Conservation (phyloP, 257 asterid genomes). For the Henckelia pumila region DNA sequence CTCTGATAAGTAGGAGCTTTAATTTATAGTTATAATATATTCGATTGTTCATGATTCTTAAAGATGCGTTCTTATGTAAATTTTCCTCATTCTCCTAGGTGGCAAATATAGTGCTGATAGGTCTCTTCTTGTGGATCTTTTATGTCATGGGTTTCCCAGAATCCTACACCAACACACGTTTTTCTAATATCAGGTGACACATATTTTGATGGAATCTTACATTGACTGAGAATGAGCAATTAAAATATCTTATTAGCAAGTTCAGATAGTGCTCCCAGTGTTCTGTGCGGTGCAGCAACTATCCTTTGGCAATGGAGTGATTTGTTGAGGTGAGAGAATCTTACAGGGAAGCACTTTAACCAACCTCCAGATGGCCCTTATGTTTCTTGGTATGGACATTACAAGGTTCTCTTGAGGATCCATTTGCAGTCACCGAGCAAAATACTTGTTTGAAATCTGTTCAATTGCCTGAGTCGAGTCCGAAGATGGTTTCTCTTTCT, state of each 20-base stretch:
- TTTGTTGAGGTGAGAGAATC: constrained; percentile 69
- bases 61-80: background rate
- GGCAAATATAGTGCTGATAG: constrained; percentile 93
- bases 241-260: constrained; percentile 84
- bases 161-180: constrained; percentile 97
- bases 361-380: constrained; percentile 95
- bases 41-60: background rate
- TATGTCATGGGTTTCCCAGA: constrained; percentile 87
- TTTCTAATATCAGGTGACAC: constrained; percentile 81
- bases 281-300: constrained; percentile 87
- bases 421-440: constrained; percentile 54
- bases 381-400: constrained; percentile 87
- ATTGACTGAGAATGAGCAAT: constrained; percentile 82
- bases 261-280: constrained; percentile 55
- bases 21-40: background rate
- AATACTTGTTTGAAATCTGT: constrained; percentile 33
- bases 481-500: no score
- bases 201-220: constrained; percentile 77
- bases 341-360: constrained; percentile 73
- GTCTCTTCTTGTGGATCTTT: constrained; percentile 89
- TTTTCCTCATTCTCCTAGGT: constrained; percentile 40
- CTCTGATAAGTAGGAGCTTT: background rate
- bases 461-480: constrained; percentile 35
- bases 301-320: constrained; percentile 93
- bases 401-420: constrained; percentile 66